phyloP scores from a whole-genome alignment of 306 rosid species.

The Urtica urens region DNA sequence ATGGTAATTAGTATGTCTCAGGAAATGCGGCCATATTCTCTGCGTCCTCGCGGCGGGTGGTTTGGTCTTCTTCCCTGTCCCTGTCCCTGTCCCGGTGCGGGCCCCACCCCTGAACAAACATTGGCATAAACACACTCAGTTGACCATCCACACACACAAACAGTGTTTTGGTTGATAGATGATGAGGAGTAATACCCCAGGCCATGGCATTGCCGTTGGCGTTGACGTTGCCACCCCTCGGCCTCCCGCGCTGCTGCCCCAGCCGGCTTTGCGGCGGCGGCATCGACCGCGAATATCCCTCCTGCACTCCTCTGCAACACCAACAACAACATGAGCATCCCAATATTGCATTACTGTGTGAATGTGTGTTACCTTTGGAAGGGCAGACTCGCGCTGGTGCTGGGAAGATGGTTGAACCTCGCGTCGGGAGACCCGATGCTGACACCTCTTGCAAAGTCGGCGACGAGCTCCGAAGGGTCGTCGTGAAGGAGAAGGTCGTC shows the following conservation, averaged over 20 bases:
- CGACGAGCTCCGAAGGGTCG: slow-evolving; percentile 50
- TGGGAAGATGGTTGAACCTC: slow-evolving; percentile 33
- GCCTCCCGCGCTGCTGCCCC: slow-evolving; percentile 77
- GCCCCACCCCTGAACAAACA: no score
- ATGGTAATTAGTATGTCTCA: slow-evolving; percentile 16
- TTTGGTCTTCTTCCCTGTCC: background rate
- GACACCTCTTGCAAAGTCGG: slow-evolving; percentile 56
- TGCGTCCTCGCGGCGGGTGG: background rate
- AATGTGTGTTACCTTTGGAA: slow-evolving; percentile 81
- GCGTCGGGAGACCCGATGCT: slow-evolving; percentile 60
- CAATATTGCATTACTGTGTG: no score
- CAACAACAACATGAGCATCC: no score
- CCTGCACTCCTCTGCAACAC: no score
- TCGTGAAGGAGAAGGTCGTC: slow-evolving; percentile 98
- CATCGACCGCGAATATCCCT: slow-evolving; percentile 35
- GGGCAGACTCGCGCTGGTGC: slow-evolving; percentile 35
- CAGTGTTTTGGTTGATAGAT: no score
- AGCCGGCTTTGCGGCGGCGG: slow-evolving; percentile 93
- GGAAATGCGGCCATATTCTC: no score
- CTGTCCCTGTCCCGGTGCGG: no score
- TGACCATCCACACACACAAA: no score
- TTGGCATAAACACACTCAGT: no score
- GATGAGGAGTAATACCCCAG: slow-evolving; percentile 59
- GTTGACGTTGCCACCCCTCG: slow-evolving; percentile 51
- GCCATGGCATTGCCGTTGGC: slow-evolving; percentile 50